A percentile compares a stretch with the other conserved stretches of the same genome.
Evolutionary conservation across 768 basidiomycete species (phyloP).

Genomic region (Arthromyces matolae): DNA sequence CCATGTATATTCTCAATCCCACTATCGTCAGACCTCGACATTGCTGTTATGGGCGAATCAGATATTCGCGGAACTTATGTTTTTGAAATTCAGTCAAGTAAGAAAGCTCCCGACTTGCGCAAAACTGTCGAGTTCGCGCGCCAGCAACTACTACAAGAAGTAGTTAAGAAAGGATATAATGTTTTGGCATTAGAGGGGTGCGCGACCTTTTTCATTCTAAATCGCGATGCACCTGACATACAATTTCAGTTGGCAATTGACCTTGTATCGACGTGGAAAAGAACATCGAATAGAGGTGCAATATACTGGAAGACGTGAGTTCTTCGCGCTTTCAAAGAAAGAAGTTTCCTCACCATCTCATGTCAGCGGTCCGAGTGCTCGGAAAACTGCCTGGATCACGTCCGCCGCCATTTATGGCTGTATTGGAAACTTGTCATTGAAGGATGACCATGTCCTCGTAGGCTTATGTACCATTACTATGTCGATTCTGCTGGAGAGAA

Average conservation of each 20-base stretch:
- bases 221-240: slow-evolving; percentile 1
- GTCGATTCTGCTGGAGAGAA: not conserved
- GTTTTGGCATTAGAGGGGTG: slow-evolving; percentile 67
- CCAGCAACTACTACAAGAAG: slow-evolving; percentile 57
- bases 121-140: slow-evolving; percentile 61
- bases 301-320: slow-evolving; percentile 61
- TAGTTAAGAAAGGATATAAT: slow-evolving; percentile 56
- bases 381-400: slow-evolving; percentile 44
- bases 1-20: not conserved
- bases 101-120: slow-evolving; percentile 43
- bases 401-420: slow-evolving; percentile 64
- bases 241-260: slow-evolving; percentile 57
- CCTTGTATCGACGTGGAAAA: slow-evolving; percentile 59
- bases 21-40: slow-evolving; percentile 44
- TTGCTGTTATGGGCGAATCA: slow-evolving; percentile 47
- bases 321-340: not conserved
- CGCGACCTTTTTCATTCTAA: slow-evolving; percentile 5
- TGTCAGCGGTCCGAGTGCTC: slow-evolving; percentile 48
- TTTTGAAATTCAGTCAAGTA: slow-evolving; percentile 50
- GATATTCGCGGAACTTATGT: slow-evolving; percentile 61
- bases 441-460: not conserved
- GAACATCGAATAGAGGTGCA: slow-evolving; percentile 63
- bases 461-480: not conserved
- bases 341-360: slow-evolving; percentile 1
- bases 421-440: slow-evolving; percentile 44